Conservation (phyloP, 257 asterid species). For the Linderniella brevidens region DNA sequence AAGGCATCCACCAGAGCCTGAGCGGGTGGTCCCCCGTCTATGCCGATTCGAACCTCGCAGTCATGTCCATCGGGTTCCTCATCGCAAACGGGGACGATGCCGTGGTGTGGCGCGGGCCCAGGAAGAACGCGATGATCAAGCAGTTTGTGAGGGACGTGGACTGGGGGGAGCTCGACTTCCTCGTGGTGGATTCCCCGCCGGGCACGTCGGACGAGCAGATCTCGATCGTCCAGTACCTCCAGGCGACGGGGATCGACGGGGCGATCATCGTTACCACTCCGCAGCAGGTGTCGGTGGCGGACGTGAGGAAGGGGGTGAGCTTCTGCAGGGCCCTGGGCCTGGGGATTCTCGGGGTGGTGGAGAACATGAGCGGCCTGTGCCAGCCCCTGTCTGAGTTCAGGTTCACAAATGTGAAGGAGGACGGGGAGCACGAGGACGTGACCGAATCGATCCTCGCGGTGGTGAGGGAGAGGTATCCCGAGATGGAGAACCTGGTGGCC, state of each 20-base stretch:
- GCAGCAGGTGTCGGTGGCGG: constrained; percentile 78
- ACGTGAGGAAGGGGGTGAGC: constrained; percentile 80
- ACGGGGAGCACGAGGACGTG: constrained; percentile 46
- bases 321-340: constrained; percentile 79
- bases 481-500: constrained; percentile 38
- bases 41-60: constrained; percentile 81
- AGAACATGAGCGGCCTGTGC: constrained; percentile 83
- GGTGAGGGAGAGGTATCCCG: constrained; percentile 60
- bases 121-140: constrained; percentile 62
- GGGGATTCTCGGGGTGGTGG: constrained; percentile 70
- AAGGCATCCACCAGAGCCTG: constrained; percentile 55
- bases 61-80: constrained; percentile 49
- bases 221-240: constrained; percentile 71
- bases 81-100: constrained; percentile 32
- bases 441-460: constrained; percentile 34
- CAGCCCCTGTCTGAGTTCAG: constrained; percentile 43
- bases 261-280: constrained; percentile 88
- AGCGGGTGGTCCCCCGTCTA: constrained; percentile 89
- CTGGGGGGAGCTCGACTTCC: constrained; percentile 90
- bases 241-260: constrained; percentile 72
- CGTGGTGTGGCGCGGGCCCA: constrained; percentile 86
- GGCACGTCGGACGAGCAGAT: constrained; percentile 96
- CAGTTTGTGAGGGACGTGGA: constrained; percentile 71
- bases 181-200: constrained; percentile 86
- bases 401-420: constrained; percentile 25